phyloP scores from a whole-genome alignment of 2,329 filamentous ascomycete species.

The Alternaria sp. region DNA sequence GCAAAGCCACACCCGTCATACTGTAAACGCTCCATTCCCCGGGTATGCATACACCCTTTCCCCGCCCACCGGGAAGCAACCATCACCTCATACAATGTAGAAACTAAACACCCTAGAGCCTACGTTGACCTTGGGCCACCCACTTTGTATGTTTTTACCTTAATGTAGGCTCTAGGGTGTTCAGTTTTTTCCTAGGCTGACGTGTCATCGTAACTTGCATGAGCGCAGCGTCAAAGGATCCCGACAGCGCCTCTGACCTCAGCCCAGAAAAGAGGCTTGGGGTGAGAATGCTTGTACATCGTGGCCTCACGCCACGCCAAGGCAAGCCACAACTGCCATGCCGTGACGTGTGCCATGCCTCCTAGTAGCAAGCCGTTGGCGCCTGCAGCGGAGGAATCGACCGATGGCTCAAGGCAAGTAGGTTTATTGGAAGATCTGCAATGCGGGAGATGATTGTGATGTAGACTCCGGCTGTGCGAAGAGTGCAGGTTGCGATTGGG shows the following conservation, averaged over 20 bases:
- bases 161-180: not conserved
- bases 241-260: slow-evolving; percentile 4
- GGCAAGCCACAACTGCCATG: not conserved
- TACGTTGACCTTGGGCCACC: not conserved
- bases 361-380: not conserved
- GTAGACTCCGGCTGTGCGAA: not conserved
- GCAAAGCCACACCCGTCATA: not conserved
- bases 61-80: not conserved
- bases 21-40: not conserved
- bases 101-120: not conserved
- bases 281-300: not conserved
- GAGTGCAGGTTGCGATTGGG: not conserved
- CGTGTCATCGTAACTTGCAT: not conserved
- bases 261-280: not conserved
- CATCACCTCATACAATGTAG: too few relatives aligned
- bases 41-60: not conserved
- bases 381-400: not conserved
- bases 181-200: not conserved
- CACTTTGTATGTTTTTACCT: too few relatives aligned
- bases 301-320: not conserved
- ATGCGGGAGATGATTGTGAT: not conserved
- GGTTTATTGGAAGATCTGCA: not conserved
- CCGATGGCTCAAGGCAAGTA: not conserved
- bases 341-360: not conserved
- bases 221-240: not conserved